A percentile compares a stretch with the other conserved stretches of the same genome.
phyloP scores from a whole-genome alignment of 345 rosid species.

The Populus pruinosa region DNA sequence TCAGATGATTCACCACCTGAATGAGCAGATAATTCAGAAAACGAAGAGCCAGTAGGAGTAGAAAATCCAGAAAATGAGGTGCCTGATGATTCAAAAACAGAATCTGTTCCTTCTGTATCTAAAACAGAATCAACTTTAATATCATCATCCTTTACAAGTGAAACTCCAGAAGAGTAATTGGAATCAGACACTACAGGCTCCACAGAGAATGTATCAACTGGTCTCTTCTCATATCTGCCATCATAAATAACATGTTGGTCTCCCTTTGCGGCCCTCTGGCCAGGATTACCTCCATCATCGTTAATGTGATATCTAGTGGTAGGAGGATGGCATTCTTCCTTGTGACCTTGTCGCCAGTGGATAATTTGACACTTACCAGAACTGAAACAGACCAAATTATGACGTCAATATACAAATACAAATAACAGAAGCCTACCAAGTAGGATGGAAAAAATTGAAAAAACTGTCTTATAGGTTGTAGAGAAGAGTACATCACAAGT shows the following conservation, averaged over 20 bases:
- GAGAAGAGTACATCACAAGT: background rate
- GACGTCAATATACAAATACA: slow-evolving; percentile 9
- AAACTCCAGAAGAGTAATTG: slow-evolving; percentile 33
- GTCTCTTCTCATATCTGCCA: slow-evolving; percentile 29
- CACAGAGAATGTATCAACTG: slow-evolving; percentile 27
- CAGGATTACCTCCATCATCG: slow-evolving; percentile 37
- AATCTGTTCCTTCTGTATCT: slow-evolving; percentile 42
- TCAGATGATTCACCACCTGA: slow-evolving; percentile 60
- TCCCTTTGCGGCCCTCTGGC: slow-evolving; percentile 30
- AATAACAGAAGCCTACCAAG: background rate
- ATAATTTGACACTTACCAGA: slow-evolving; percentile 85
- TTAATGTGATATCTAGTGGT: slow-evolving; percentile 17
- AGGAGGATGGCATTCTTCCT: slow-evolving; percentile 73
- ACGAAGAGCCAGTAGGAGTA: slow-evolving; percentile 47
- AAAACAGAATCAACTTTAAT: slow-evolving; percentile 38
- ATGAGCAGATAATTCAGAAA: slow-evolving; percentile 74
- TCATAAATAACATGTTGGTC: slow-evolving; percentile 14
- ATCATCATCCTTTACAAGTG: slow-evolving; percentile 30
- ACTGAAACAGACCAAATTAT: slow-evolving; percentile 40
- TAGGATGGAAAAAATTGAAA: background rate
- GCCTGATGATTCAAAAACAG: slow-evolving; percentile 51
- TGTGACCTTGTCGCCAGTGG: slow-evolving; percentile 98
- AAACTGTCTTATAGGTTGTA: background rate
- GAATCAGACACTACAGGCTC: slow-evolving; percentile 31
- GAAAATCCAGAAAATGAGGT: slow-evolving; percentile 78